phyloP scores from a whole-genome alignment of 305 asterid genomes.

The Fraxinus nigra region DNA sequence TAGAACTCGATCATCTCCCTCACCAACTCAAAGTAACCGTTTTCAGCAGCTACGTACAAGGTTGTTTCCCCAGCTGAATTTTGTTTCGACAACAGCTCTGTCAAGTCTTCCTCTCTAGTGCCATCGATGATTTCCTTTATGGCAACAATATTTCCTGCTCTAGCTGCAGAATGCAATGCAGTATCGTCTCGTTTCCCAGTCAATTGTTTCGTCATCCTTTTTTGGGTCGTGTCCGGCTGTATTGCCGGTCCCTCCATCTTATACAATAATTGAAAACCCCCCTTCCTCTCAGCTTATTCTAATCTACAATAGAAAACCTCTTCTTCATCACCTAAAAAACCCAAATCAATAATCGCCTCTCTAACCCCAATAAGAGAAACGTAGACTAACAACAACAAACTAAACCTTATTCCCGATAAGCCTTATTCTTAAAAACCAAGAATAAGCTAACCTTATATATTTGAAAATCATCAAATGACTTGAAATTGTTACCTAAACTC shows the following conservation, averaged over 20 bases:
- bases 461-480: slow-evolving; percentile 18
- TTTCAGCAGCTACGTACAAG: slow-evolving; percentile 38
- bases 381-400: background rate
- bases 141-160: slow-evolving; percentile 30
- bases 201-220: slow-evolving; percentile 38
- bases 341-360: slow-evolving; percentile 41
- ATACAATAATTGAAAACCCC: background rate
- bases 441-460: background rate
- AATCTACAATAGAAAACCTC: slow-evolving; percentile 16
- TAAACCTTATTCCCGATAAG: background rate
- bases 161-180: slow-evolving; percentile 37
- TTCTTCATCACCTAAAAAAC: slow-evolving; percentile 39
- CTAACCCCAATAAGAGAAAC: background rate
- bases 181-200: slow-evolving; percentile 43
- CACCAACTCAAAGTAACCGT: slow-evolving; percentile 33
- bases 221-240: slow-evolving; percentile 14
- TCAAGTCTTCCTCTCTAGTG: slow-evolving; percentile 27
- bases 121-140: slow-evolving; percentile 25
- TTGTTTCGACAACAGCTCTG: slow-evolving; percentile 26
- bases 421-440: background rate
- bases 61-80: slow-evolving; percentile 40
- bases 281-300: background rate
- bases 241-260: slow-evolving; percentile 27
- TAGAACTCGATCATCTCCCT: slow-evolving; percentile 29
- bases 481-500: background rate